Evolutionary conservation across 1,284 basidiomycete genomes (phyloP).

Genomic region (Coniophora puteana): DNA sequence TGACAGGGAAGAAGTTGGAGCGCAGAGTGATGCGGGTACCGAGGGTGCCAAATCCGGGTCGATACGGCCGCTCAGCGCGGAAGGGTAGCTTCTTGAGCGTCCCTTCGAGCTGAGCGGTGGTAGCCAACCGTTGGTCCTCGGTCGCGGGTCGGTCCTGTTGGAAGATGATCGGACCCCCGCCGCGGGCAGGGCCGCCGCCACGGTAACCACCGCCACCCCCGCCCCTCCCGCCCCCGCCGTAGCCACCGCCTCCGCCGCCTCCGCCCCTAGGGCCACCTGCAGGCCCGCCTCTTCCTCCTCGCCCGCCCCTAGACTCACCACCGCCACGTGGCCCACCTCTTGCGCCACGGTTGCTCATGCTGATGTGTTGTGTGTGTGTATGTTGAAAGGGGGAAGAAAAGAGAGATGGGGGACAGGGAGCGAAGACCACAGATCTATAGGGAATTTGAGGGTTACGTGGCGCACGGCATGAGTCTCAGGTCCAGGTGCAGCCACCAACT

Average conservation of each 20-base stretch:
- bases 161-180: constrained; percentile 39
- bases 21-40: constrained; percentile 53
- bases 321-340: too few relatives aligned
- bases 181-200: constrained; percentile 20
- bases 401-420: too few relatives aligned
- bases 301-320: constrained; percentile 17
- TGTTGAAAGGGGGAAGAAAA: too few relatives aligned
- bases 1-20: constrained; percentile 66
- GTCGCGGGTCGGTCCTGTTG: constrained; percentile 34
- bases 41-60: constrained; percentile 62
- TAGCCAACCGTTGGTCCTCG: constrained; percentile 40
- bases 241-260: constrained; percentile 23
- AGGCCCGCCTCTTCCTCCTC: constrained; percentile 22
- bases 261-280: constrained; percentile 19
- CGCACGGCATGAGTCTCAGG: too few relatives aligned
- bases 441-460: too few relatives aligned
- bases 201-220: constrained; percentile 23
- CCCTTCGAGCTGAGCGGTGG: constrained; percentile 39
- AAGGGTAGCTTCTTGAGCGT: constrained; percentile 37
- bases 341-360: too few relatives aligned
- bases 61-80: constrained; percentile 46
- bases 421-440: too few relatives aligned
- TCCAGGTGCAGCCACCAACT: too few relatives aligned
- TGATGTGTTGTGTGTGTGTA: too few relatives aligned
- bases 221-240: constrained; percentile 13